A percentile compares a stretch with the other conserved stretches of the same genome.
phyloP scores from a whole-genome alignment of 2,329 filamentous ascomycete species.

The Fusarium foetens region DNA sequence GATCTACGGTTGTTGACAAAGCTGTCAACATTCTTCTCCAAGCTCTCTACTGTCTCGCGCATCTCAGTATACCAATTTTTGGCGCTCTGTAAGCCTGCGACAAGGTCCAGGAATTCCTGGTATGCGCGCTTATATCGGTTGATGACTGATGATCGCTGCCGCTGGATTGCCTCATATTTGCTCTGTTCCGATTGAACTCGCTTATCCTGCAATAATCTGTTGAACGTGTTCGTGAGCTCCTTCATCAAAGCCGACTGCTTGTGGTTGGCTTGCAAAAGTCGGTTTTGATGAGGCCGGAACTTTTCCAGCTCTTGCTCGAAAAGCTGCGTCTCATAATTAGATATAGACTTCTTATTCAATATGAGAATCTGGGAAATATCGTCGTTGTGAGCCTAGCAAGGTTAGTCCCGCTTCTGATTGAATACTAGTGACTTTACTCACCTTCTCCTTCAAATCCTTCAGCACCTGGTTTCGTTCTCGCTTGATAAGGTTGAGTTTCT shows the following conservation, averaged over 20 bases:
- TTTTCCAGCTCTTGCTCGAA: slow-evolving; percentile 99
- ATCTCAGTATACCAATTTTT: slow-evolving; percentile 96
- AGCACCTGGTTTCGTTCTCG: slow-evolving; percentile 89
- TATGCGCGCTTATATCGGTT: slow-evolving; percentile 90
- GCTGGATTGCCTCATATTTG: slow-evolving; percentile 90
- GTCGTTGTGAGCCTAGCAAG: slow-evolving; percentile 83
- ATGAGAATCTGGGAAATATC: slow-evolving; percentile 98
- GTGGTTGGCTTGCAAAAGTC: slow-evolving; percentile 91
- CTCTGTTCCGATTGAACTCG: slow-evolving; percentile 92
- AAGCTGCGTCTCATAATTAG: slow-evolving; percentile 89
- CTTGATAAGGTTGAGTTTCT: slow-evolving; percentile 92
- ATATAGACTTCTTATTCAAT: slow-evolving; percentile 95
- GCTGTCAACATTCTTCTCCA: slow-evolving; percentile 94
- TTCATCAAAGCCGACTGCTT: slow-evolving; percentile 96
- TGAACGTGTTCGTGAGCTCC: slow-evolving; percentile 88
- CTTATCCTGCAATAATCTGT: slow-evolving; percentile 90
- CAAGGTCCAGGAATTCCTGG: slow-evolving; percentile 90
- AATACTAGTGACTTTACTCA: slow-evolving; percentile 52
- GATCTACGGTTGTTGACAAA: slow-evolving; percentile 95
- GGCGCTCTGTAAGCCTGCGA: slow-evolving; percentile 85
- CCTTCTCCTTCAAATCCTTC: slow-evolving; percentile 98
- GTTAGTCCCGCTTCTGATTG: slow-evolving; percentile 31
- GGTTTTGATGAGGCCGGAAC: slow-evolving; percentile 90
- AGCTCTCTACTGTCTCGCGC: slow-evolving; percentile 90
- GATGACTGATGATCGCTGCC: slow-evolving; percentile 83